These are phyloP conservation scores for Selaginella tamariscina DNA, from an alignment of 75 land plant genomes.

Conservation along the genomic window DNA sequence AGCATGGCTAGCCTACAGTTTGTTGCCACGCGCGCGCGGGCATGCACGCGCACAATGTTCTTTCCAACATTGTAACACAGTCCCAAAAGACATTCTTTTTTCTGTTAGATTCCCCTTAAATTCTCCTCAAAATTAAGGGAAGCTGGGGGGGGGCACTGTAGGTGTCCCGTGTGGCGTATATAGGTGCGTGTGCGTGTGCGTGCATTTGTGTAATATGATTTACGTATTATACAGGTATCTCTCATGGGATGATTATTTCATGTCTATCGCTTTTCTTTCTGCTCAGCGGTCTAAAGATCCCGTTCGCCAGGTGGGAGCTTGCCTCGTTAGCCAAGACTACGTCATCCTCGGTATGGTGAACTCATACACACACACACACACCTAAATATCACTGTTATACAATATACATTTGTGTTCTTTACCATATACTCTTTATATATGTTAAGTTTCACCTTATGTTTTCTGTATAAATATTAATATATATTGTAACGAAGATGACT, in stretches of 20 bases:
- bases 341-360: conserved; percentile 66
- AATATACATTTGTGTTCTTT: background rate
- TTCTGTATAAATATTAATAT: background rate
- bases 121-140: no score
- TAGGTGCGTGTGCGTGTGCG: background rate
- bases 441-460: background rate
- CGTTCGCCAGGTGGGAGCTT: conserved; percentile 94
- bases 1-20: background rate
- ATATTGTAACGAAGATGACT: background rate
- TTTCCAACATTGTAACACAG: background rate
- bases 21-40: no score
- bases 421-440: background rate
- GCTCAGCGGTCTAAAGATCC: conserved; percentile 95
- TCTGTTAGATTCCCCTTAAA: no score
- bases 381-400: background rate
- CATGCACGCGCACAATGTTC: background rate
- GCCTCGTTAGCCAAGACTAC: conserved; percentile 79
- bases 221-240: conserved; percentile 71
- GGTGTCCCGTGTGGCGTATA: background rate
- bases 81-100: background rate
- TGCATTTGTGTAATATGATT: conserved; percentile 14
- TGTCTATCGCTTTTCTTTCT: conserved; percentile 92
- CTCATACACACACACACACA: background rate
- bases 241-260: conserved; percentile 97
- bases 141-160: no score